Base-by-base conservation (phyloP, 2,329 filamentous ascomycete genomes). In the Arthrobotrys entomopaga region DNA sequence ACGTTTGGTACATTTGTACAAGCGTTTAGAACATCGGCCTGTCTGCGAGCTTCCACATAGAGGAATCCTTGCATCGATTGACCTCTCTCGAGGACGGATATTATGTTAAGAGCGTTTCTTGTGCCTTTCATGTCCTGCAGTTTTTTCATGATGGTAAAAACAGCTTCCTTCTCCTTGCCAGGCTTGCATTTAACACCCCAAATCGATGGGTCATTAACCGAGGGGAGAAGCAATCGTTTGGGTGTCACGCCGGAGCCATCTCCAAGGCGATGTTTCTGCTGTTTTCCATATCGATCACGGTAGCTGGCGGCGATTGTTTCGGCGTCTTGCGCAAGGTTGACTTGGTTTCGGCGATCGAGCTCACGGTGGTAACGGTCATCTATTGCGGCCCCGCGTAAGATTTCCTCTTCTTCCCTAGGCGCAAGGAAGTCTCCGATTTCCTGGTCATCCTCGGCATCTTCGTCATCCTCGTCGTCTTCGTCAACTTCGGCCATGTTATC, bases 401-500 rank as follows among this genome's bases (percentile, higher is more conserved):
- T 92, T 79, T 89, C 90, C 81, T 98, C 93, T 76, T 91, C 91
- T 81, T 77, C 77, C 34, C 77, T 73, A 1, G 74, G 73, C 38
- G 75, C 77, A 80, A 95, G 92, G 77, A 91, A 90, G 67, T 92
- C 92, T 67, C 86, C 81, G 61, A 89, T 88, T 77, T 90, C 92
- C 78, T 93, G 89, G 71, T 91, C 88, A 64, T 96, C 93, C 78
- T 96, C 92, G 78, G 97, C 94, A 16, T 96, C 92, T 75, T 91
- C 91, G 77, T 87, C 90, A 77, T 92, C 91, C 78, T 97, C 93
- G 79, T 96, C 93, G 77, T 96, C 89, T 71, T 91, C 95, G 80
- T 98, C 95, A 78, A 99, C 95, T 83, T 97, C 95, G 81, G 95
- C 95, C 85, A 99, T 95, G 80, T 94, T 92, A 88, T 99, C 95